Percentiles rank a stretch among this genome's conserved stretches.
Evolutionary conservation across 148 eudicot species (phyloP).

Genomic region (Mesembryanthemum crystallinum): DNA sequence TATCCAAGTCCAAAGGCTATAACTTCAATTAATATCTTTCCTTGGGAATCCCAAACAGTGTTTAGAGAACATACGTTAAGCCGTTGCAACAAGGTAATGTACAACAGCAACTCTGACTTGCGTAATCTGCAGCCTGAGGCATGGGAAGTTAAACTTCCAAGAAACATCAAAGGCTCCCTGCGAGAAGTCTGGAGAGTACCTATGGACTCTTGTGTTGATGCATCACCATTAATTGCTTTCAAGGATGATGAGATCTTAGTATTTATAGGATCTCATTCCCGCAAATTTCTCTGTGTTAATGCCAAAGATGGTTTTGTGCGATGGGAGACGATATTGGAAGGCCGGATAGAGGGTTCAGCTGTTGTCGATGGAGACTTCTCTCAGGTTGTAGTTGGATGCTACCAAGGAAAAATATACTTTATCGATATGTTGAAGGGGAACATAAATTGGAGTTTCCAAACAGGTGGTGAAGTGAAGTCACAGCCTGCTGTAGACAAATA

Average conservation of each 20-base stretch:
- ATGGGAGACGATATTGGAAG: slow-evolving; percentile 69
- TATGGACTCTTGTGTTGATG: slow-evolving; percentile 87
- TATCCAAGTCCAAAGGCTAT: slow-evolving; percentile 22
- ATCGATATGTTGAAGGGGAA: slow-evolving; percentile 53
- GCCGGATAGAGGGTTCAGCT: slow-evolving; percentile 80
- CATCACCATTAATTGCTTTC: slow-evolving; percentile 73
- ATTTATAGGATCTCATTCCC: slow-evolving; percentile 82
- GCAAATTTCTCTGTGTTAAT: slow-evolving; percentile 65
- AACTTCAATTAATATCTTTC: slow-evolving; percentile 31
- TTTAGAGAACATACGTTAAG: slow-evolving; percentile 39
- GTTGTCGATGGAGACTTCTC: slow-evolving; percentile 65
- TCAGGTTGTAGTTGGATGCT: slow-evolving; percentile 88
- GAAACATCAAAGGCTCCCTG: slow-evolving; percentile 40
- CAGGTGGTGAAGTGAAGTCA: slow-evolving; percentile 79
- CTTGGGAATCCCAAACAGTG: slow-evolving; percentile 34
- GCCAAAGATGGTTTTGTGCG: slow-evolving; percentile 63
- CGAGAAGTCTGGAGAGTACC: slow-evolving; percentile 69
- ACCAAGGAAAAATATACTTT: slow-evolving; percentile 85
- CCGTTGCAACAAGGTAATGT: slow-evolving; percentile 59
- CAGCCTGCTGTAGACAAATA: slow-evolving; percentile 67
- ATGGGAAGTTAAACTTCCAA: slow-evolving; percentile 39
- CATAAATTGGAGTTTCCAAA: slow-evolving; percentile 73
- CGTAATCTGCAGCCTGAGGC: slow-evolving; percentile 26
- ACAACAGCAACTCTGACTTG: slow-evolving; percentile 28
- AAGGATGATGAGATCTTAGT: slow-evolving; percentile 45